Evolutionary conservation across 257 asterid genomes (phyloP).

Genomic region (Petunia secreta): DNA sequence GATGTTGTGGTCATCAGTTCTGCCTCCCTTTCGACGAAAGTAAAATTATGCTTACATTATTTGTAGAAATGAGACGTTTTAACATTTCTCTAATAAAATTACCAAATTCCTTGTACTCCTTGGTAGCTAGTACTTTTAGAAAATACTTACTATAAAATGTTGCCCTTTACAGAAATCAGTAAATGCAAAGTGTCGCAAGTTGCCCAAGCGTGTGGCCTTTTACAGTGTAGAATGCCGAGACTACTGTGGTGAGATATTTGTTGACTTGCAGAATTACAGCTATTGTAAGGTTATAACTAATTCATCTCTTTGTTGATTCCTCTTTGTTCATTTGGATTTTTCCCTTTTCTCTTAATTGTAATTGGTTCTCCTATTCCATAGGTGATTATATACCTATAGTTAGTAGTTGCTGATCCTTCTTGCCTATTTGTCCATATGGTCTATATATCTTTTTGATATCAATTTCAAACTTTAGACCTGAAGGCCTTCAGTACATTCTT

Average conservation of each 20-base stretch:
- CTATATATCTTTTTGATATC: not conserved
- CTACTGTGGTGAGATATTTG: slow-evolving; percentile 94
- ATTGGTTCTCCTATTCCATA: not conserved
- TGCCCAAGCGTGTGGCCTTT: slow-evolving; percentile 74
- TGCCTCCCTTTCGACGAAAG: slow-evolving; percentile 45
- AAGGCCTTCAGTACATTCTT: slow-evolving; percentile 23
- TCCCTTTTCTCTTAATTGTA: slow-evolving; percentile 24
- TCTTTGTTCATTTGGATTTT: not conserved
- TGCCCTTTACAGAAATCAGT: slow-evolving; percentile 63
- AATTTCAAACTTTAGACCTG: slow-evolving; percentile 8
- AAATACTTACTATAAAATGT: slow-evolving; percentile 11
- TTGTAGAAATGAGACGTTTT: not conserved
- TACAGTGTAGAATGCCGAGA: slow-evolving; percentile 93
- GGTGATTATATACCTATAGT: not conserved
- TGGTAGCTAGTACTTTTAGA: not conserved
- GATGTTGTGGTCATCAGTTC: slow-evolving; percentile 47
- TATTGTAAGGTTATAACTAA: slow-evolving; percentile 72
- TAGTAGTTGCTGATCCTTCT: not conserved
- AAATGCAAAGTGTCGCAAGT: slow-evolving; percentile 88
- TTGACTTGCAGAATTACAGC: slow-evolving; percentile 82
- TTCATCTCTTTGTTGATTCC: not conserved
- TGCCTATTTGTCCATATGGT: not conserved
- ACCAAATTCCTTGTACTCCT: not conserved
- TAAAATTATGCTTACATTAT: slow-evolving; percentile 23
- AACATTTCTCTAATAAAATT: not conserved